Evolutionary conservation across 345 rosid species (phyloP).

Genomic region (Gossypium turneri): DNA sequence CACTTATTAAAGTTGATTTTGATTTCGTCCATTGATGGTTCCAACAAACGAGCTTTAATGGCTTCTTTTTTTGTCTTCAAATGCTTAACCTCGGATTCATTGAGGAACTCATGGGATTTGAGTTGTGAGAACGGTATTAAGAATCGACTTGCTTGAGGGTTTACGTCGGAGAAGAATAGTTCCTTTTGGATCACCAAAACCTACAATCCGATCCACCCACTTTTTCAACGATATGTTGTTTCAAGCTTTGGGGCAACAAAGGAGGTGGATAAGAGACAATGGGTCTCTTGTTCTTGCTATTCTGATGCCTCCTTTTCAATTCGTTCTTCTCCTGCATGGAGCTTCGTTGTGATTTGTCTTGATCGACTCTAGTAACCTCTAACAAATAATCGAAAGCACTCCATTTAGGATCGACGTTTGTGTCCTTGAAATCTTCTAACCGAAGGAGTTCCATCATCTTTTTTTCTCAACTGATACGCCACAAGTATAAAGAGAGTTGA

Average conservation of each 20-base stretch:
- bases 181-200: background rate
- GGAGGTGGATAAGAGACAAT: no score
- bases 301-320: no score
- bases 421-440: background rate
- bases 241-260: no score
- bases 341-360: background rate
- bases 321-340: no score
- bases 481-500: no score
- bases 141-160: background rate
- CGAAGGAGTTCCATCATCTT: background rate
- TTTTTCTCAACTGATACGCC: background rate
- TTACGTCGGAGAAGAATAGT: background rate
- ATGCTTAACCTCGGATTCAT: background rate
- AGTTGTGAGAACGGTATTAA: background rate
- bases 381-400: background rate
- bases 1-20: background rate
- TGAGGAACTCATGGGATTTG: background rate
- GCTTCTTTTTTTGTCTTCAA: background rate
- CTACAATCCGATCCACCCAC: no score
- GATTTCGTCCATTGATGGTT: background rate
- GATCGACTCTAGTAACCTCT: background rate
- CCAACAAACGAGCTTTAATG: background rate
- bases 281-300: no score
- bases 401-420: background rate
- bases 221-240: no score